Evolutionary conservation across 2,329 filamentous ascomycete species (phyloP).

Genomic region (Alternaria brassicicola): DNA sequence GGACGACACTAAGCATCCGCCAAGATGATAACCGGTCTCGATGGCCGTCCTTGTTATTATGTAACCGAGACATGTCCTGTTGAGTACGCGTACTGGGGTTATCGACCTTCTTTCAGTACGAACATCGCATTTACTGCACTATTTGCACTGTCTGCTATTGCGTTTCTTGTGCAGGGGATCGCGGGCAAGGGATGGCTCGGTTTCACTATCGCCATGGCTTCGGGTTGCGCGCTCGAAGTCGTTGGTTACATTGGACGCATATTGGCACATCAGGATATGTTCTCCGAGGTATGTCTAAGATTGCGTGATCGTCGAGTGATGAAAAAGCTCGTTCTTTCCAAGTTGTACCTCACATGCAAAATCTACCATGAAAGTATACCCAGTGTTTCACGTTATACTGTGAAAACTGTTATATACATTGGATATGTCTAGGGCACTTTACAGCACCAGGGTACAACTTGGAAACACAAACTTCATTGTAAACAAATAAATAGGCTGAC

Average conservation of each 20-base stretch:
- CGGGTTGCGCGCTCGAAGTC: conserved; percentile 64
- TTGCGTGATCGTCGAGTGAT: neutral
- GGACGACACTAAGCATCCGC: neutral
- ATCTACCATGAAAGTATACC: neutral
- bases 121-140: conserved; percentile 53
- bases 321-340: neutral
- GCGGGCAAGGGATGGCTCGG: conserved; percentile 49
- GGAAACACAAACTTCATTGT: neutral
- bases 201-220: conserved; percentile 58
- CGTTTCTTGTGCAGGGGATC: conserved; percentile 48
- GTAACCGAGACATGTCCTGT: conserved; percentile 51
- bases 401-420: neutral
- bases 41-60: conserved; percentile 30
- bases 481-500: conserved; percentile 5
- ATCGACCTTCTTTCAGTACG: conserved; percentile 51
- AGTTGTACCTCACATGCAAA: neutral
- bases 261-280: conserved; percentile 64
- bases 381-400: neutral
- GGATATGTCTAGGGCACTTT: neutral
- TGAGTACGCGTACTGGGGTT: conserved; percentile 51
- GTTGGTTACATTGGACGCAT: conserved; percentile 68
- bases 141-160: conserved; percentile 51
- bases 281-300: conserved; percentile 47
- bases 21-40: conserved; percentile 5
- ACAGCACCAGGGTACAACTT: neutral